Evolutionary conservation across 495 filamentous ascomycete genomes (phyloP).

Genomic region (Hypoxylon trugodes): DNA sequence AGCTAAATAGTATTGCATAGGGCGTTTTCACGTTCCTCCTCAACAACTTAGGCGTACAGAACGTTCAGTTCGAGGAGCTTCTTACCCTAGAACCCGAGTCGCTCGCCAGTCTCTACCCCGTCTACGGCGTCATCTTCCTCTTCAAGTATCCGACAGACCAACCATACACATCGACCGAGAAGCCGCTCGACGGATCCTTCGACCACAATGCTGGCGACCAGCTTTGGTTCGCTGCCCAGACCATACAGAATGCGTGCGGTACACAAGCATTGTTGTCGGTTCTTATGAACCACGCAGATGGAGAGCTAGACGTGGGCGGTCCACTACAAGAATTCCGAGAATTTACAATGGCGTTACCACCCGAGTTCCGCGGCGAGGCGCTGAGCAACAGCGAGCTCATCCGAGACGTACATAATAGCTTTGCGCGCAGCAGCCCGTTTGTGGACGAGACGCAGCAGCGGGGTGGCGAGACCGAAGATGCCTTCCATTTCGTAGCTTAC

Average conservation of each 20-base stretch:
- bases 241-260: conserved; percentile 98
- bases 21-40: conserved; percentile 97
- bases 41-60: conserved; percentile 88
- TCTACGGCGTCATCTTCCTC: conserved; percentile 99
- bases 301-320: conserved; percentile 61
- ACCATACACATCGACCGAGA: conserved; percentile 64
- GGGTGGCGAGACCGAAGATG: conserved; percentile 72
- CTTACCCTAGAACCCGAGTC: conserved; percentile 84
- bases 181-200: conserved; percentile 79
- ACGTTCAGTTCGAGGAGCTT: conserved; percentile 97
- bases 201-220: conserved; percentile 75
- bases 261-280: conserved; percentile 95
- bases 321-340: conserved; percentile 83
- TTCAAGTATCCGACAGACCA: conserved; percentile 94
- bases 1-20: conserved; percentile 54
- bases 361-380: conserved; percentile 73
- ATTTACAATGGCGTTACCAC: conserved; percentile 87
- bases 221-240: conserved; percentile 96
- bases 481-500: conserved; percentile 98
- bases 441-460: conserved; percentile 82
- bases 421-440: conserved; percentile 88
- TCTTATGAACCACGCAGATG: conserved; percentile 80
- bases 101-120: conserved; percentile 78
- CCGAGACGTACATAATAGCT: conserved; percentile 91
- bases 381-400: conserved; percentile 79